A percentile compares a stretch with the other conserved stretches of the same genome.
Conservation (phyloP, 129 eudicot genomes). For the Arctium lappa region DNA sequence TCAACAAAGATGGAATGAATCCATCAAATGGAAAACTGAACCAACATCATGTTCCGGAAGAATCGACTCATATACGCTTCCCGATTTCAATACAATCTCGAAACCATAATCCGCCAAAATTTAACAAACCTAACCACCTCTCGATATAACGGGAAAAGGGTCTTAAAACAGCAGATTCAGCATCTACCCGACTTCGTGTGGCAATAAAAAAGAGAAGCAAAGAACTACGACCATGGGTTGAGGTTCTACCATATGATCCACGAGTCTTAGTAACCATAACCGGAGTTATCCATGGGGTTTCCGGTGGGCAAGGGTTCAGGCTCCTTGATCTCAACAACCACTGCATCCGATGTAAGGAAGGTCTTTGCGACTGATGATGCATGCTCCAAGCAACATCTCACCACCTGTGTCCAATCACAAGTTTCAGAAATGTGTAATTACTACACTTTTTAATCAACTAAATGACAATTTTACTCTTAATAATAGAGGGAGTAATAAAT, state of each 20-base stretch:
- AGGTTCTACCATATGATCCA: not conserved
- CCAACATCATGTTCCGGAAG: not conserved
- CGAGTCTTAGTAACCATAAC: constrained; percentile 46
- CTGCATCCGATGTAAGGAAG: constrained; percentile 65
- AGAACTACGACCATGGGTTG: constrained; percentile 4
- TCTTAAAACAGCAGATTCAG: not conserved
- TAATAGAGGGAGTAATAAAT: not conserved
- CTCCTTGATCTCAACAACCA: constrained; percentile 55
- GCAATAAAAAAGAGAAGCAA: constrained; percentile 7
- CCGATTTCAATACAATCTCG: constrained; percentile 1
- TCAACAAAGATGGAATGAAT: not conserved
- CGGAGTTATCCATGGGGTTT: constrained; percentile 44
- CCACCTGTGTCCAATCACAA: constrained; percentile 27
- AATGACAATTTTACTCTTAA: not conserved
- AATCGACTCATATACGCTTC: not conserved
- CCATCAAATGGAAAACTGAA: not conserved
- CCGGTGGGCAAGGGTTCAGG: constrained; percentile 25
- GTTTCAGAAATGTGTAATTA: not conserved
- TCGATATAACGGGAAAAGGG: constrained; percentile 8
- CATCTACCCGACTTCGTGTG: constrained; percentile 11
- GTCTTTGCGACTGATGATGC: constrained; percentile 46
- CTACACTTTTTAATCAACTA: not conserved
- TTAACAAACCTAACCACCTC: constrained; percentile 27
- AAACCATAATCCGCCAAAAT: constrained; percentile 33
- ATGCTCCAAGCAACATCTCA: constrained; percentile 57